Conservation (phyloP, 257 asterid species). For the Primulina eburnea region DNA sequence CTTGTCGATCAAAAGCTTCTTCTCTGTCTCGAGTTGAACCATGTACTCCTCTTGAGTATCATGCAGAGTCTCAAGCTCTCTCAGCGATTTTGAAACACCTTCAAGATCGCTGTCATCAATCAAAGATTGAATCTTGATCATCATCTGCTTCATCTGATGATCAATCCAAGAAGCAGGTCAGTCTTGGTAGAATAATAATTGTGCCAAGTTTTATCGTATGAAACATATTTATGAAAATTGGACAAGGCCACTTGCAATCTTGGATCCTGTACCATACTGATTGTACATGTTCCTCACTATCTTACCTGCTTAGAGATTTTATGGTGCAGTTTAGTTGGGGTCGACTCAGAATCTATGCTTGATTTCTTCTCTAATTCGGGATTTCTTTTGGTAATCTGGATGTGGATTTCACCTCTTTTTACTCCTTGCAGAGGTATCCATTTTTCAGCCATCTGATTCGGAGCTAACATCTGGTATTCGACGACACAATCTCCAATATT, state of each 20-base stretch:
- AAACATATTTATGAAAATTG: not conserved
- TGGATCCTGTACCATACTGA: not conserved
- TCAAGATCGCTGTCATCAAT: conserved; percentile 58
- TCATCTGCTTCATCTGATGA: conserved; percentile 82
- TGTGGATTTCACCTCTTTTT: conserved; percentile 80
- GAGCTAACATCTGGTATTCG: conserved; percentile 82
- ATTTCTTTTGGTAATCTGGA: conserved; percentile 71
- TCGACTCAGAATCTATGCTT: conserved; percentile 45
- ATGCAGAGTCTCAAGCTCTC: conserved; percentile 73
- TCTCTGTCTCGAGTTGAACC: conserved; percentile 78
- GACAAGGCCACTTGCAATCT: not conserved
- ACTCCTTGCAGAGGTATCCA: conserved; percentile 99
- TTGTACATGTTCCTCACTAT: not conserved
- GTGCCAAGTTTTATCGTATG: not conserved
- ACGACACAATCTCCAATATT: conserved; percentile 82
- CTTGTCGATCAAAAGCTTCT: conserved; percentile 63
- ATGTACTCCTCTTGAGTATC: conserved; percentile 67
- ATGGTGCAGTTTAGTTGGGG: conserved; percentile 55
- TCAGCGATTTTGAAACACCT: conserved; percentile 51
- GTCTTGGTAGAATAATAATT: not conserved
- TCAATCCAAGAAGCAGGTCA: conserved; percentile 15
- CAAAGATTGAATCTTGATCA: conserved; percentile 66
- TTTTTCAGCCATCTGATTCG: conserved; percentile 81
- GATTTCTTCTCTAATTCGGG: conserved; percentile 72
- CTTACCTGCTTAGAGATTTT: conserved; percentile 66